Base-by-base conservation (phyloP, 1,139 yeast species). In the Debaryomyces coudertii region DNA sequence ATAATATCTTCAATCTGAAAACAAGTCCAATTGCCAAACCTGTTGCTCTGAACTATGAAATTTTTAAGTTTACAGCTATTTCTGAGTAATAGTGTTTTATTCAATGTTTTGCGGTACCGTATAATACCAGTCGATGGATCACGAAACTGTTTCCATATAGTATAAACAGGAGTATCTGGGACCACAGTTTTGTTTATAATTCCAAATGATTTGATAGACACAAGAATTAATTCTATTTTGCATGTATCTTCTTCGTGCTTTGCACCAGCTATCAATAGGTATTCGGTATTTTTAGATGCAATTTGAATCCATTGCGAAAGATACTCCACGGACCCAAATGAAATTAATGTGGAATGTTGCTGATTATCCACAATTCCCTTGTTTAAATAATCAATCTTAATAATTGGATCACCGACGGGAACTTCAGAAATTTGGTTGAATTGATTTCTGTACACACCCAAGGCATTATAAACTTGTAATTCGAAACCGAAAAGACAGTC, bases 401-500 rank as follows among this genome's bases (percentile, higher is more conserved):
- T 44, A 3, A 64, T 46, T 1, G 68, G 64, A 36, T 53, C 56
- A 8, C 48, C 54, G 5, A 22, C 22, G 2, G 57, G 56, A 2
- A 55, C 37, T 5, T 50, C 45, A n/a, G 47, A 49, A 9, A 42
- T 29, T n/a, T 45, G 31, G 24, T 51, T 45, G 35, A 47, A 39
- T 8, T 44, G 47, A n/a, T 47, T 51, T 39, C 49, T 47, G 28
- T 52, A 54, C 7, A 57, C 53, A 7, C 67, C 71, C 34, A 68
- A 46, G 7, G 62, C 45, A 44, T 64, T 64, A 47, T 58, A 67
- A 4, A 71, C 58, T 37, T 56, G 58, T 36, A 73, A 49, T 11
- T 56, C 53, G 49, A 62, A 70, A 8, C 76, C 77, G 46, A 56
- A 64, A 12, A 72, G 53, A 20, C 47, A 42, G 36, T 61, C 66